Conservation (phyloP, 306 rosid genomes). For the Prunus campanulata region DNA sequence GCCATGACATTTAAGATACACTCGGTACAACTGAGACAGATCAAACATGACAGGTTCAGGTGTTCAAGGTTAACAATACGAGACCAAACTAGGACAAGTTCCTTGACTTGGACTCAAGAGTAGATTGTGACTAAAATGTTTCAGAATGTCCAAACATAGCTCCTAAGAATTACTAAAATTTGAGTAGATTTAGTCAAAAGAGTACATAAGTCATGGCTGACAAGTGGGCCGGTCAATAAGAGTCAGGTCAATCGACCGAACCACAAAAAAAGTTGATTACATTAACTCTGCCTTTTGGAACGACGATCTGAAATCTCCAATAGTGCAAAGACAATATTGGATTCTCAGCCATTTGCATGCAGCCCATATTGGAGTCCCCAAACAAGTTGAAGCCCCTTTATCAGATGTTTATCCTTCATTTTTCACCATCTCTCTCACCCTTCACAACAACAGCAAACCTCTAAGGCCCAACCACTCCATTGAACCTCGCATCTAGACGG, state of each 20-base stretch:
- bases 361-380: not conserved
- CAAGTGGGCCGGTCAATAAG: not conserved
- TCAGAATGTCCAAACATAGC: not conserved
- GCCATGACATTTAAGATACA: not conserved
- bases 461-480: not conserved
- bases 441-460: not conserved
- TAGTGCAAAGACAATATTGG: not conserved
- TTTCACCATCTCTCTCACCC: not conserved
- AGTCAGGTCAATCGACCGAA: not conserved
- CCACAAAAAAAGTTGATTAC: not conserved
- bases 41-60: not conserved
- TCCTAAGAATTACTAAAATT: not conserved
- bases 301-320: not conserved
- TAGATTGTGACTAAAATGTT: not conserved
- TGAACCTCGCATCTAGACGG: not conserved
- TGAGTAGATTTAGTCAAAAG: not conserved
- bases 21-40: not conserved
- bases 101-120: not conserved
- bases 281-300: too few relatives aligned
- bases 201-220: not conserved
- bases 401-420: not conserved
- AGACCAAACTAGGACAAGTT: not conserved
- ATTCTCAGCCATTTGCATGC: too few relatives aligned
- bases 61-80: not conserved
- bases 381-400: not conserved